Evolutionary conservation across 306 rosid species (phyloP).

Genomic region (Styphnolobium japonicum): DNA sequence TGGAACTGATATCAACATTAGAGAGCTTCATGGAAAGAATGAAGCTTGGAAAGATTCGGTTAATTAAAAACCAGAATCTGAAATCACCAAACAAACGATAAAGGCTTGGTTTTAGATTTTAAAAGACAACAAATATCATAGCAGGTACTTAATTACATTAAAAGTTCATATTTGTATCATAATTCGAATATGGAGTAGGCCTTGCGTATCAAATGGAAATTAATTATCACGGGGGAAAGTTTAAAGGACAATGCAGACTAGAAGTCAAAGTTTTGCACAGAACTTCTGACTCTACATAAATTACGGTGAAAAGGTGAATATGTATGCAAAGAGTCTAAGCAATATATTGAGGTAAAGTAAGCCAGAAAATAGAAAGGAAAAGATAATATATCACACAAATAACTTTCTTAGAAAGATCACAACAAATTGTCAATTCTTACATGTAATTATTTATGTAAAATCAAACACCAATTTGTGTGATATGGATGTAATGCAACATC

Average conservation of each 20-base stretch:
- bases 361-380: constrained; percentile 15
- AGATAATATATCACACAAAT: not conserved
- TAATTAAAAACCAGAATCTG: not conserved
- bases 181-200: constrained; percentile 81
- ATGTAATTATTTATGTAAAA: not conserved
- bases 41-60: constrained; percentile 28
- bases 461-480: not conserved
- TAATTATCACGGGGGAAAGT: constrained; percentile 27
- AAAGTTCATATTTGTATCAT: not conserved
- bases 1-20: constrained; percentile 25
- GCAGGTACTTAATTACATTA: not conserved
- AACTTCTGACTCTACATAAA: constrained; percentile 17
- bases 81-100: not conserved
- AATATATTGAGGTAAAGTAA: not conserved
- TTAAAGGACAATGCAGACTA: constrained; percentile 5
- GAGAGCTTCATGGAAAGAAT: constrained; percentile 18
- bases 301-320: not conserved
- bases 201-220: constrained; percentile 55
- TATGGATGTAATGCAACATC: too few relatives aligned
- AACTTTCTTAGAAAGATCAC: constrained; percentile 13
- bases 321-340: constrained; percentile 10
- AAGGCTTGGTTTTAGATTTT: too few relatives aligned
- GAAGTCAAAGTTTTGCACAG: constrained; percentile 20
- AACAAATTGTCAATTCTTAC: not conserved
- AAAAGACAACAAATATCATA: too few relatives aligned